Conservation (phyloP, 2,329 filamentous ascomycete species). For the Beauveria pseudobassiana region DNA sequence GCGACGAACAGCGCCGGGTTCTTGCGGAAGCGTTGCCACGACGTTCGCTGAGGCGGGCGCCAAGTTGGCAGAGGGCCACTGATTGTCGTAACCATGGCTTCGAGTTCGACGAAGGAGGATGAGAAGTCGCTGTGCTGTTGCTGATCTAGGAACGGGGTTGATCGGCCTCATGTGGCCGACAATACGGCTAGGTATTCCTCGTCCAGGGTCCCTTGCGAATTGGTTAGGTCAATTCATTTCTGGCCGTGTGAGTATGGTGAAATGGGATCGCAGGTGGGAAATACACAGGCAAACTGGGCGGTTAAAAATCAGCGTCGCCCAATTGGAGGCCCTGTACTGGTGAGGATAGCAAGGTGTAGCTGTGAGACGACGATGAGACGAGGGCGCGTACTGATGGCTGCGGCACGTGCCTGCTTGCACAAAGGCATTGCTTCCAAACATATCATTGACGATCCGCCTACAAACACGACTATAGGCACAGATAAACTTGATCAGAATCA, state of each 20-base stretch:
- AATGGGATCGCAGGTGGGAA: not conserved
- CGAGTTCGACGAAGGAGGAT: not conserved
- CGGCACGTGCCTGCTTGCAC: slow-evolving; percentile 5
- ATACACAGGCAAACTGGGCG: not conserved
- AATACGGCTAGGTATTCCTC: not conserved
- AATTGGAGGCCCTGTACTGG: not conserved
- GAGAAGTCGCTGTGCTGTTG: not conserved
- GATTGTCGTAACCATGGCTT: not conserved
- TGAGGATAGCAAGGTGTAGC: not conserved
- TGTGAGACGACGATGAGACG: slow-evolving; percentile 1
- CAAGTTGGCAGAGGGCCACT: not conserved
- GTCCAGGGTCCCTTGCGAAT: not conserved
- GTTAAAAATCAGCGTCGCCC: not conserved
- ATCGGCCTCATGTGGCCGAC: not conserved
- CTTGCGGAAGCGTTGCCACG: slow-evolving; percentile 5
- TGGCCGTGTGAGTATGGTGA: not conserved
- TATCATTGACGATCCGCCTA: no score
- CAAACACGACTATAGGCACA: no score
- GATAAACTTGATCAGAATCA: no score
- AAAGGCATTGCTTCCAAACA: not conserved
- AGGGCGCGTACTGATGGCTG: not conserved
- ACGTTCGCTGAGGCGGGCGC: not conserved
- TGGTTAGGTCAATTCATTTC: not conserved
- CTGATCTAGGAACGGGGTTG: not conserved
- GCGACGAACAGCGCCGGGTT: not conserved